Base-by-base conservation (phyloP, 176 grass and related monocot species). In the Aegilops sharonensis region DNA sequence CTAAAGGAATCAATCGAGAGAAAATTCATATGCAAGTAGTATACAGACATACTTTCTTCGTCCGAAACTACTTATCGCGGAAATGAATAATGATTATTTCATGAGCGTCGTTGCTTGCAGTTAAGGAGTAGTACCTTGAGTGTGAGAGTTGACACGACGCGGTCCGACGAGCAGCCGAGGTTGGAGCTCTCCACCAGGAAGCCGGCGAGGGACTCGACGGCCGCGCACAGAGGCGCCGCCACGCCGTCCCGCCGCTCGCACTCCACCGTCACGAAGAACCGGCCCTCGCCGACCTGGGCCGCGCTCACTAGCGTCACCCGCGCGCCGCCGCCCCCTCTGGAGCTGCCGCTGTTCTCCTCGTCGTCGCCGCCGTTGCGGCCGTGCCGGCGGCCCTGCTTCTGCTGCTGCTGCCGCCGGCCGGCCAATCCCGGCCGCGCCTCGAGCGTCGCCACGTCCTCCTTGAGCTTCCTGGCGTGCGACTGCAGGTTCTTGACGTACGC, bases 151-250 rank as follows among this genome's bases (percentile, higher is more conserved):
- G 84, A 79, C 79, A 88, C 70, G 83, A 94, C 79, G 59, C 81
- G 83, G 68, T 92, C 87, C 8, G 77, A 6, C 27, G 50, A 70
- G 29, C 91, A 74, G 75, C 80, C 82, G 78, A 96, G 25, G 83
- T 86, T 96, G 45, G 92, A 99, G 82, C 84, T 92, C 86, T 94
- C 94, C n/a, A 96, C 75, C 0, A 34, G 50, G 79, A 98, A 92
- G 84, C 89, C 85, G 24, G 42, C 15, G n/a, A 99, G 87, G 3
- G 94, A 94, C 76, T 94, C 97, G 0, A 83, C 72, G 35, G 97
- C 94, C 10, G 88, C 73, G 48, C 91, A 96, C 1, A 99, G 88
- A 78, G 87, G 80, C 82, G 87, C 85, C 10, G 92, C 89, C 45
- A 84, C 72, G 5, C 88, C 85, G 34, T 71, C 75, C 34, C 59